phyloP scores from a whole-genome alignment of 2,329 filamentous ascomycete genomes.

The Epichloe sp. region DNA sequence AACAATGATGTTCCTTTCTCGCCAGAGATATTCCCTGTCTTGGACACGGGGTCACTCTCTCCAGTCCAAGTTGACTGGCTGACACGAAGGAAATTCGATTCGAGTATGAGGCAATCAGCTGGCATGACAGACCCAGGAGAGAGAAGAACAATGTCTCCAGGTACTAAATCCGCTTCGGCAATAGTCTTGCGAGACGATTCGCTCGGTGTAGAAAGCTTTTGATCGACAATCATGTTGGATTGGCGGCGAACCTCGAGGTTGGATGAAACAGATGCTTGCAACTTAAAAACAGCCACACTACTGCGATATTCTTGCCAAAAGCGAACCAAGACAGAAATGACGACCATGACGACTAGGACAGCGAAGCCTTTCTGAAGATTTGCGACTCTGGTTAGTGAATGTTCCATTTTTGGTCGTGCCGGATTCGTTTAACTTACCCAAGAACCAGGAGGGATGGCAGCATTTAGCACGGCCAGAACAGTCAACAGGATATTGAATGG shows the following conservation, averaged over 20 bases:
- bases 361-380: conserved; percentile 9
- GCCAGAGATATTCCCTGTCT: conserved; percentile 7
- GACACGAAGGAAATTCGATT: conserved; percentile 14
- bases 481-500: conserved; percentile 15
- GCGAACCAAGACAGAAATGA: conserved; percentile 14
- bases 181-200: conserved; percentile 3
- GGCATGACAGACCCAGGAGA: conserved; percentile 14
- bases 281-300: conserved; percentile 13
- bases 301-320: conserved; percentile 18
- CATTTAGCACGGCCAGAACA: conserved; percentile 14
- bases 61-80: conserved; percentile 19
- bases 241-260: conserved; percentile 11
- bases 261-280: conserved; percentile 14
- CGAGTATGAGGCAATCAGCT: conserved; percentile 17
- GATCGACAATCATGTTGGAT: background rate
- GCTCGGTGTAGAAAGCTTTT: background rate
- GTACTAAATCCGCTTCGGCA: conserved; percentile 11
- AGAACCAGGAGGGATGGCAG: conserved; percentile 9
- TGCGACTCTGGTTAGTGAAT: background rate
- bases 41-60: conserved; percentile 15
- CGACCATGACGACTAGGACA: conserved; percentile 15
- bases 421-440: conserved; percentile 5
- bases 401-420: too few relatives aligned
- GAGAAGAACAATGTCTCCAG: conserved; percentile 13
- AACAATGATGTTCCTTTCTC: conserved; percentile 13